These are phyloP conservation scores for Polytrichum commune DNA, from an alignment of 225 moss, liverwort and hornwort species.

Conservation along the genomic window DNA sequence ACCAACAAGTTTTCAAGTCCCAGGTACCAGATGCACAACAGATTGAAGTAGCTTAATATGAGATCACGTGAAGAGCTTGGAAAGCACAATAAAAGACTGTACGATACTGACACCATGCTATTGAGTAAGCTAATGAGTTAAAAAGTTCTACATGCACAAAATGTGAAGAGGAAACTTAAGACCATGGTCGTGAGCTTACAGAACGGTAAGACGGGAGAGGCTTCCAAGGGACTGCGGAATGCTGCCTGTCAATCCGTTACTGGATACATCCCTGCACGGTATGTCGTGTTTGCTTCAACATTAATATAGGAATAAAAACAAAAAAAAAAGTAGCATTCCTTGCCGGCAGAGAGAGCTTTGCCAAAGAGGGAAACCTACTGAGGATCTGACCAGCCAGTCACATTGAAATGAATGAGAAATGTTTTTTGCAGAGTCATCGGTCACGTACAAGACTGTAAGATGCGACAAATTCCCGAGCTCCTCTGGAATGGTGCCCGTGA, in stretches of 20 bases:
- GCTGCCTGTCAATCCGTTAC: conserved; percentile 48
- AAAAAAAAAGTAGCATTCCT: no score
- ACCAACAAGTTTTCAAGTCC: no score
- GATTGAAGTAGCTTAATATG: no score
- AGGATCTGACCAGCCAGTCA: no score
- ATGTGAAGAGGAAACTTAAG: background rate
- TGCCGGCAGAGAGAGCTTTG: no score
- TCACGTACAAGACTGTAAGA: conserved; percentile 66
- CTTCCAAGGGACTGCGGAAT: conserved; percentile 42
- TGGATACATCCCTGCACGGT: conserved; percentile 46
- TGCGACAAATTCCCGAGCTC: conserved; percentile 48
- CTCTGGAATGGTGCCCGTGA: conserved; percentile 63
- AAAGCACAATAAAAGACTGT: no score
- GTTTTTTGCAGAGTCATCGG: background rate
- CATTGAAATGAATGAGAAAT: no score
- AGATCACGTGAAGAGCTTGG: no score
- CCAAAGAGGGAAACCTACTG: no score
- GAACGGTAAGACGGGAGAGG: conserved; percentile 30
- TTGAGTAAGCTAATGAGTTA: no score
- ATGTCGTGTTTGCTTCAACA: background rate
- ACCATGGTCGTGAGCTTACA: conserved; percentile 26
- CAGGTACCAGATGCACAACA: no score
- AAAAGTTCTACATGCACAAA: background rate
- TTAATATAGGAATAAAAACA: background rate
- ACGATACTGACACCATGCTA: no score